These are phyloP conservation scores for Ramaria sp. DNA, from an alignment of 768 basidiomycete genomes.

Conservation along the genomic window DNA sequence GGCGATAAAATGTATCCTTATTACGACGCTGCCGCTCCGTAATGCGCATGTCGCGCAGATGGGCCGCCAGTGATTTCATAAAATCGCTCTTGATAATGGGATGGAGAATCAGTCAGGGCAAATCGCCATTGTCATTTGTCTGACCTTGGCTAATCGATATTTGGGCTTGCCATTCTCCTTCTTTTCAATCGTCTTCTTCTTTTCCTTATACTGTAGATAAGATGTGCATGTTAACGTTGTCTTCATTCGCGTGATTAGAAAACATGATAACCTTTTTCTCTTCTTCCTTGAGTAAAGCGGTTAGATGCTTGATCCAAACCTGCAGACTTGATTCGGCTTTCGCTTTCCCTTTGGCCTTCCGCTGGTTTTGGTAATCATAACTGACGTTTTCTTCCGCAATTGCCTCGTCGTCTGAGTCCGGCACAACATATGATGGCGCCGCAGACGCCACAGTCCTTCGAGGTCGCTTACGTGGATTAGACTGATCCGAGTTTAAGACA, in stretches of 20 bases:
- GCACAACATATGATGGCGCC: slow-evolving; percentile 51
- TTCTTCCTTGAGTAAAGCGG: slow-evolving; percentile 50
- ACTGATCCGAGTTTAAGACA: slow-evolving; percentile 13
- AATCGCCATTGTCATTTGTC: slow-evolving; percentile 9
- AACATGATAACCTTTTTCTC: slow-evolving; percentile 47
- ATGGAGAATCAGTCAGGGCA: background rate
- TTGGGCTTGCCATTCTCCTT: slow-evolving; percentile 32
- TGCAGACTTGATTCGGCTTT: slow-evolving; percentile 38
- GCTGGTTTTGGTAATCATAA: slow-evolving; percentile 5
- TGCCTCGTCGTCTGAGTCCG: slow-evolving; percentile 63
- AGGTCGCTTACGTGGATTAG: slow-evolving; percentile 41
- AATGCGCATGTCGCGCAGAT: slow-evolving; percentile 53
- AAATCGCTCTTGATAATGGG: slow-evolving; percentile 53
- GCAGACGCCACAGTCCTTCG: slow-evolving; percentile 43
- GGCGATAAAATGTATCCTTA: background rate
- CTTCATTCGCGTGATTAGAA: background rate
- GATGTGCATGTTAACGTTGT: too few relatives aligned
- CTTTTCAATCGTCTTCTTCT: slow-evolving; percentile 46
- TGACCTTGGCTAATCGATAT: slow-evolving; percentile 49
- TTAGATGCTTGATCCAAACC: slow-evolving; percentile 59
- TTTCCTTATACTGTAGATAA: slow-evolving; percentile 44
- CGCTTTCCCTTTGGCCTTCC: slow-evolving; percentile 21
- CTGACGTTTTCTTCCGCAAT: slow-evolving; percentile 21
- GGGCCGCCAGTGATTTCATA: slow-evolving; percentile 46
- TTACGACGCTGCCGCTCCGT: slow-evolving; percentile 25